Evolutionary conservation across 1,139 yeast genomes (phyloP).

Genomic region (Sugiyamaella xylanicola): DNA sequence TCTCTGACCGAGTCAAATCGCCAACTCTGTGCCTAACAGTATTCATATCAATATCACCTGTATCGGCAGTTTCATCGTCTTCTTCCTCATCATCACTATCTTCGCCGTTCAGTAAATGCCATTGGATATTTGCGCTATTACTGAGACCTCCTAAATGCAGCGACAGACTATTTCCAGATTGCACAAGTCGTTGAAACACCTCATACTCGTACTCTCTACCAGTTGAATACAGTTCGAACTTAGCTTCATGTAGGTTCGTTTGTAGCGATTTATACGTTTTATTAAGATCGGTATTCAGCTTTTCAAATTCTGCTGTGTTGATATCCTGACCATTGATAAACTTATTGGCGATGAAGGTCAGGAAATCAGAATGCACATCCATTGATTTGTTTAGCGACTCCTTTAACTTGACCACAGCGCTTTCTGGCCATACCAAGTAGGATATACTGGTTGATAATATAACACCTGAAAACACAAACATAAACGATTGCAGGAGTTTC

Average conservation of each 20-base stretch:
- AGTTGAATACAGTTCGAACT: slow-evolving; percentile 55
- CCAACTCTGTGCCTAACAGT: not conserved
- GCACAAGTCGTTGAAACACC: slow-evolving; percentile 51
- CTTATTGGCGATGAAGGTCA: slow-evolving; percentile 54
- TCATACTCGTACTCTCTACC: slow-evolving; percentile 61
- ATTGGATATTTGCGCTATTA: slow-evolving; percentile 68
- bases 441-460: slow-evolving; percentile 60
- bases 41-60: not conserved
- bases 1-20: not conserved
- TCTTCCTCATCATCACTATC: slow-evolving; percentile 25
- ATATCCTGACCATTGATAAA: slow-evolving; percentile 58
- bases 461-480: slow-evolving; percentile 66
- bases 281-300: slow-evolving; percentile 47
- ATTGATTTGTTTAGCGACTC: slow-evolving; percentile 55
- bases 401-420: slow-evolving; percentile 55
- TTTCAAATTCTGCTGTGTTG: slow-evolving; percentile 45
- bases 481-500: slow-evolving; percentile 57
- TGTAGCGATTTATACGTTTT: slow-evolving; percentile 48
- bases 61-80: slow-evolving; percentile 13
- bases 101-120: slow-evolving; percentile 50
- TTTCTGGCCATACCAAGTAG: slow-evolving; percentile 63
- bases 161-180: slow-evolving; percentile 55
- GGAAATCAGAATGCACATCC: slow-evolving; percentile 54
- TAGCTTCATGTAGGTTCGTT: slow-evolving; percentile 59
- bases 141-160: slow-evolving; percentile 68